Base-by-base conservation (phyloP, 2,329 filamentous ascomycete genomes). In the Tolypocladium cylindrosporum region DNA sequence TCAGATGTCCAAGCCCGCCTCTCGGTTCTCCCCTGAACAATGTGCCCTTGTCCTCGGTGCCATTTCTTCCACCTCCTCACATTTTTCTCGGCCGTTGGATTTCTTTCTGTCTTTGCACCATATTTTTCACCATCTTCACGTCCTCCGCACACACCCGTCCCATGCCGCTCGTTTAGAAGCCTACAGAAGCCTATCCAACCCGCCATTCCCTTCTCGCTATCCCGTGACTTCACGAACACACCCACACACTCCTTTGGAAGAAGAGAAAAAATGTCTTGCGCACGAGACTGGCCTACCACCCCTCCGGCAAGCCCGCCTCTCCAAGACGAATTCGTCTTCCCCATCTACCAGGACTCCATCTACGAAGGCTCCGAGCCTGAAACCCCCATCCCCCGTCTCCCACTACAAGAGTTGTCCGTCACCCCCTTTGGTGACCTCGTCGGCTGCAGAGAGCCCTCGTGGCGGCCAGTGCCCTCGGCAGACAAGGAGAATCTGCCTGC, bases 401-500 rank as follows among this genome's bases (percentile, higher is more conserved):
- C 69, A 21, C 66, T 71, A 2, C 62, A 63, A 45, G 64, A 69
- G 24, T 64, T 71, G 41, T 58, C 64, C 39, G 60, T 67, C 36
- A 62, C 64, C 3, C 50, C 62, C 16, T 58, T 56, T 4, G 69
- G 69, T 34, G 54, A 54, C 36, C 59, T 69, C 45, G 58, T 62
- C 19, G 51, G 58, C 39, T 50, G 48, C 54, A 64, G 69, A 52
- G 56, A 59, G 48, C 63, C 63, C 41, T 61, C 62, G 8, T 57
- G 60, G 8, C 61, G 65, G 16, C 65, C 66, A 4, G 43, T 66
- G 21, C 68, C 69, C 34, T 64, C 66, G 3, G 34, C 54, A 13
- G 67, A 66, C 56, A 65, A 67, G 58, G 69, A 71, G 57, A 71
- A 71, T 27, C n/a, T 60, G 5, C 48, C 58, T 2, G 66, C 65